Conservation (phyloP, 768 basidiomycete species). For the Xanthoconium stramineum region DNA sequence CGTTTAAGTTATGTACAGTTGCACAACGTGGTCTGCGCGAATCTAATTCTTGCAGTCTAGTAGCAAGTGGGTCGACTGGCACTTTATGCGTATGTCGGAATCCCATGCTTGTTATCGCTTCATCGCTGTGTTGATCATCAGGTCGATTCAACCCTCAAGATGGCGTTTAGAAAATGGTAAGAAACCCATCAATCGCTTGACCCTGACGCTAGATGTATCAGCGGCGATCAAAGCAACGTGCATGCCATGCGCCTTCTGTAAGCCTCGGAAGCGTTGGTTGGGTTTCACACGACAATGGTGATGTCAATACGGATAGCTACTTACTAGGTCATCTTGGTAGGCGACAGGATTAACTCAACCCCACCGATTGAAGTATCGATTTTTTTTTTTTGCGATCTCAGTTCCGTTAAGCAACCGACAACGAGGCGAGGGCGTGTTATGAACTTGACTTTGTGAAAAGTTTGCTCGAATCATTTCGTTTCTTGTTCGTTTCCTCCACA, state of each 20-base stretch:
- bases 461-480: constrained; percentile 5
- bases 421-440: constrained; percentile 22
- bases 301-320: background rate
- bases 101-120: no score
- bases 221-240: background rate
- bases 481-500: background rate
- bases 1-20: background rate
- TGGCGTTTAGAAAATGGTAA: background rate
- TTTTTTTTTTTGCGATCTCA: constrained; percentile 6
- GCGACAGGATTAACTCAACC: constrained; percentile 1
- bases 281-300: background rate
- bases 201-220: background rate
- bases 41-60: constrained; percentile 4
- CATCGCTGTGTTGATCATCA: no score
- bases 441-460: constrained; percentile 19
- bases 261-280: background rate
- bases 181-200: background rate
- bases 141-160: no score
- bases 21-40: background rate
- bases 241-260: no score
- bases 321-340: background rate
- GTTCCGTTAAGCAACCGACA: constrained; percentile 19
- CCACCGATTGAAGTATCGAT: background rate
- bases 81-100: no score
- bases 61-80: background rate